Evolutionary conservation across 768 basidiomycete genomes (phyloP), one percentile per base, ranked within the genome.

Genomic region (Suillus brevipes): DNA sequence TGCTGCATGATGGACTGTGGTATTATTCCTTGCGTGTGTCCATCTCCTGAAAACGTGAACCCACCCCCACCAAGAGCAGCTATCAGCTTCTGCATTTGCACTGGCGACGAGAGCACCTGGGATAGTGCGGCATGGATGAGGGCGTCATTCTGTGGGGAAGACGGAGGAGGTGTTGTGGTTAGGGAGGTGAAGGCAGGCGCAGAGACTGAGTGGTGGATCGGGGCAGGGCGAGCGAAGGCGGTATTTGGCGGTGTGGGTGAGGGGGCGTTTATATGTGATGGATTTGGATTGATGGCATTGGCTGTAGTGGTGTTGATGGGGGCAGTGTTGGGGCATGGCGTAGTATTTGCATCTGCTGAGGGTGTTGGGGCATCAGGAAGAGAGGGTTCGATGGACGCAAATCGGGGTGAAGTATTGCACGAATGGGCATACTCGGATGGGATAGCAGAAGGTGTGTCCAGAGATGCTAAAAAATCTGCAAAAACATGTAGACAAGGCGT

Each of bases 31-130:
- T 40, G 58, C 6, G 40, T 13, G 18, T 42, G 65, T 3, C 43
- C 31, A 40, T 69, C 64, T 28, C 56, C 23, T 45, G 58, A 9
- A 56, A 62, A 59, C 18, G 57, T 18, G 23, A 59, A 57, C 25
- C 58, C 58, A 4, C 58, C 58, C 18, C 38, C 40, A 20, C 58
- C 58, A 31, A 88, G 77, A 0, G 83, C 79, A 0, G 79, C 76
- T 20, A 89, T 76, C 9, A 90, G 76, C 61, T 85, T 83, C 65
- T 89, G 87, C 60, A 90, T 80, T 69, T 89, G 86, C 1, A 73
- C 69, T 0, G 87, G 86, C 0, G 84, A 80, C 49, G 70, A 78
- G 59, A 80, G 73, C 31, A 89, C 77, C 64, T 84, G 83, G 55
- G 84, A 80, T 42, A 89, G 76, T 9, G 85, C 78, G 12, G 79